These are phyloP conservation scores for Incumbomyces delicatus DNA, from an alignment of 2,329 filamentous ascomycete species.

Conservation along the genomic window DNA sequence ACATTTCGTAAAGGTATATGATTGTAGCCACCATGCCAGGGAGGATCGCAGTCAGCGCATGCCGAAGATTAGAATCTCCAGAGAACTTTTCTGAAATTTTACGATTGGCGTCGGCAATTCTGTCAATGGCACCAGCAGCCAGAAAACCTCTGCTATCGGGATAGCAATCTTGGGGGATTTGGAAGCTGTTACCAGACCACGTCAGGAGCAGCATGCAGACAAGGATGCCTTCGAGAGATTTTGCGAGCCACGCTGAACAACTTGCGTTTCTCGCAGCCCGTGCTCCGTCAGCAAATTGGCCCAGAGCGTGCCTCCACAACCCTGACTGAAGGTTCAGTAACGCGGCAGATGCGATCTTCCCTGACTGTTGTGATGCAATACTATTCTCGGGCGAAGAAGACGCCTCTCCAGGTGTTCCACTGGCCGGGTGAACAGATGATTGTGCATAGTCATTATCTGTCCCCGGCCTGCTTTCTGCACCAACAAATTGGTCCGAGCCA, in stretches of 20 bases:
- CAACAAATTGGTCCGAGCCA: background rate
- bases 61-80: conserved; percentile 29
- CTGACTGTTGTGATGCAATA: background rate
- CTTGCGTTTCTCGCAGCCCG: conserved; percentile 66
- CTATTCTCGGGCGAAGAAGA: background rate
- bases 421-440: background rate
- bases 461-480: background rate
- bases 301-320: conserved; percentile 78
- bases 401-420: background rate
- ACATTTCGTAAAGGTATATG: conserved; percentile 45
- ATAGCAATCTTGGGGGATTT: conserved; percentile 10
- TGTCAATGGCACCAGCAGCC: conserved; percentile 38
- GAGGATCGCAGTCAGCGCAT: conserved; percentile 43
- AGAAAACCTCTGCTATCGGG: conserved; percentile 3
- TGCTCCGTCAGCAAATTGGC: conserved; percentile 72
- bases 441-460: background rate
- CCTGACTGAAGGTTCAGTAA: conserved; percentile 59
- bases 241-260: conserved; percentile 96
- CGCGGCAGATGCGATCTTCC: background rate
- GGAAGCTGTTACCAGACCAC: conserved; percentile 74
- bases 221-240: conserved; percentile 79
- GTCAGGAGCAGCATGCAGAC: conserved; percentile 73
- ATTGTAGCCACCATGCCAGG: conserved; percentile 50
- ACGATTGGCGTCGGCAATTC: conserved; percentile 22
- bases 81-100: background rate